These are phyloP conservation scores for Scorias spongiosa DNA, from an alignment of 2,329 filamentous ascomycete species.

Conservation along the genomic window DNA sequence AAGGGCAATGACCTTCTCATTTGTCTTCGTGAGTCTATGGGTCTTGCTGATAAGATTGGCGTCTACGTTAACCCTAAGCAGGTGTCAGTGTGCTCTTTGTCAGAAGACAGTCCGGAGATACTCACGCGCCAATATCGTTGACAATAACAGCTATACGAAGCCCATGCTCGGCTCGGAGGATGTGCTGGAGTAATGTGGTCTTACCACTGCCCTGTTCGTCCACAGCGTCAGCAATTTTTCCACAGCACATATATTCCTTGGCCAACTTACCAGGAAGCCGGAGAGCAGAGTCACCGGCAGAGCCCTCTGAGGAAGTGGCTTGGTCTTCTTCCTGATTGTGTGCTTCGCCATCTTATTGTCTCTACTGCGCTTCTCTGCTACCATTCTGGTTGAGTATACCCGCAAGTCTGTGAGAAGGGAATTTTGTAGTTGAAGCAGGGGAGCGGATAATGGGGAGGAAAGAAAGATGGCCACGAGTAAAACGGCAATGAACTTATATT, in stretches of 20 bases:
- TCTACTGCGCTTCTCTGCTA: not conserved
- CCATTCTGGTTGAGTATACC: not conserved
- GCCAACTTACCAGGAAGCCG: conserved; percentile 37
- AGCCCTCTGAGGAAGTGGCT: conserved; percentile 12
- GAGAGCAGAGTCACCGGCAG: conserved; percentile 47
- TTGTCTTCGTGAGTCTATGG: conserved; percentile 16
- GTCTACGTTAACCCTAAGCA: conserved; percentile 16
- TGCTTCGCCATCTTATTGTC: not conserved
- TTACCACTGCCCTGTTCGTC: conserved; percentile 47
- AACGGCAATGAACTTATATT: not conserved
- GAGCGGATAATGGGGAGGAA: not conserved
- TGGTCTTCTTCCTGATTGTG: not conserved
- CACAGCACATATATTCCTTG: not conserved
- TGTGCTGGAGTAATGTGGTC: conserved; percentile 54
- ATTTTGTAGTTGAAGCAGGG: no score
- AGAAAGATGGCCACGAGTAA: not conserved
- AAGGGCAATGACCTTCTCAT: conserved; percentile 19
- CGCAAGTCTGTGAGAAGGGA: no score
- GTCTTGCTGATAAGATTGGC: conserved; percentile 18
- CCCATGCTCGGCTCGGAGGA: conserved; percentile 51
- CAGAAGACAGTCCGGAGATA: not conserved
- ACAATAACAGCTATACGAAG: conserved; percentile 57
- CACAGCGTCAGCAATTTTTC: not conserved
- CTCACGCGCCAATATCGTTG: conserved; percentile 45
- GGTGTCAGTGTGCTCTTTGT: not conserved